phyloP scores from a whole-genome alignment of 2,329 filamentous ascomycete species.

The Raffaelea deltoideospora region DNA sequence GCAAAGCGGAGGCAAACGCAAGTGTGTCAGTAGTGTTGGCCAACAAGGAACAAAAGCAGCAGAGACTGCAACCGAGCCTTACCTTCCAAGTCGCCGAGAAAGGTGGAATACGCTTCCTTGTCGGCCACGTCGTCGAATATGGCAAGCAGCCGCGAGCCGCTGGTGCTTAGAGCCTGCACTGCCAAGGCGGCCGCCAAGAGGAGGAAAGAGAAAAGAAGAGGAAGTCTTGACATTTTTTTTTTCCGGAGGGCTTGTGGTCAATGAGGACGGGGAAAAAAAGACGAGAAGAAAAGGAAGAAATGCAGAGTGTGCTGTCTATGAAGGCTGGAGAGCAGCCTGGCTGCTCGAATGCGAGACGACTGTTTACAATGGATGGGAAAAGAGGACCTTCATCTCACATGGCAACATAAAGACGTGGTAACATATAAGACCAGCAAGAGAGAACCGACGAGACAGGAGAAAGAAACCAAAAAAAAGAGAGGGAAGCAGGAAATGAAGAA shows the following conservation, averaged over 20 bases:
- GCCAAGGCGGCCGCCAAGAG: slow-evolving; percentile 50
- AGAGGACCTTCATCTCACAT: neutral
- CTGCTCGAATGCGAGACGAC: too few species aligned
- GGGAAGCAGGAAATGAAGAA: neutral
- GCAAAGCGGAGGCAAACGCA: neutral
- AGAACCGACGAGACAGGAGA: neutral
- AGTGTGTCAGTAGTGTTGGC: neutral
- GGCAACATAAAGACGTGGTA: neutral
- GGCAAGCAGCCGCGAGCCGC: slow-evolving; percentile 68
- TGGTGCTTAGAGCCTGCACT: slow-evolving; percentile 62
- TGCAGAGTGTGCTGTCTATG: neutral
- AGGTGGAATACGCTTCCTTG: slow-evolving; percentile 69
- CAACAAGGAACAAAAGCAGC: neutral
- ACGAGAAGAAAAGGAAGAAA: neutral
- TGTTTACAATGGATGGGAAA: too few species aligned
- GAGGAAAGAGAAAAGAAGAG: slow-evolving; percentile 55
- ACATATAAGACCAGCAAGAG: neutral
- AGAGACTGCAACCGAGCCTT: too few species aligned
- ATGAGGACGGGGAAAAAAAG: slow-evolving; percentile 6
- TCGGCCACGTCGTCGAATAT: slow-evolving; percentile 72
- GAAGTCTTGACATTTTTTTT: too few species aligned
- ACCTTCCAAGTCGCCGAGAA: slow-evolving; percentile 58
- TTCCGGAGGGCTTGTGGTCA: too few species aligned
- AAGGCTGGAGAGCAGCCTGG: too few species aligned
- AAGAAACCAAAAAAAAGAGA: neutral